Evolutionary conservation across 805 yeast species (phyloP), one percentile per base, ranked within the genome.

Genomic region (Saccharomycopsis sp.): DNA sequence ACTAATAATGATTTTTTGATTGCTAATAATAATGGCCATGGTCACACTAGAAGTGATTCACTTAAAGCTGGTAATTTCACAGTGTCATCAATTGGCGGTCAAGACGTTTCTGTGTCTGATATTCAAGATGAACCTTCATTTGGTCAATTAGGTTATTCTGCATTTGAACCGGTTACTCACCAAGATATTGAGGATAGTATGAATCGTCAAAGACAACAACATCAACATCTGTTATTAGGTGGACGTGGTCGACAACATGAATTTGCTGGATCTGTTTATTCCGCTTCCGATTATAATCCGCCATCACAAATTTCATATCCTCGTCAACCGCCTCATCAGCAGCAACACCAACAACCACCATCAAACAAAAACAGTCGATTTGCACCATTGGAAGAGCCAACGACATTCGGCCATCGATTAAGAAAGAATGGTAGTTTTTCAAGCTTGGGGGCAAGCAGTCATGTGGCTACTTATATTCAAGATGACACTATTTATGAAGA

Each of bases 401-500:
- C 32, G 11, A 24, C 44, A 9, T 36, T 22, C 7, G 37, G 17
- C n/a, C 26, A 23, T 14, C 19, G 42, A 26, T 13, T 40, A 5
- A 23, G 43, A 3, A 31, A 29, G 14, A 23, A n/a, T 19, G 28
- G 29, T 7, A 49, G 52, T 37, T 31, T 45, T 13, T 42, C 48
- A 1, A 49, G 52, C 29, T 38, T 49, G 6, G 52, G 48, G 6
- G 44, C 52, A 4, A 40, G 47, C 3, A 49, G 50, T 40, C 43
- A 46, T 28, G 28, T 41, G 23, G 47, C 50, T 17, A 49, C 52
- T 8, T 49, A 49, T 24, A 28, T 40, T 9, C 52, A 49, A 28
- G 52, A 49, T 26, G 52, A 49, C 33, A 49, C 52, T 3, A 49
- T 49, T 13, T 49, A 45, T 38, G 52, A 49, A 29, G 52, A 48